Evolutionary conservation across 192 early-diverging fungal genomes (phyloP), one percentile per base, ranked within the genome.

Genomic region (Gamsiella multidivaricata): DNA sequence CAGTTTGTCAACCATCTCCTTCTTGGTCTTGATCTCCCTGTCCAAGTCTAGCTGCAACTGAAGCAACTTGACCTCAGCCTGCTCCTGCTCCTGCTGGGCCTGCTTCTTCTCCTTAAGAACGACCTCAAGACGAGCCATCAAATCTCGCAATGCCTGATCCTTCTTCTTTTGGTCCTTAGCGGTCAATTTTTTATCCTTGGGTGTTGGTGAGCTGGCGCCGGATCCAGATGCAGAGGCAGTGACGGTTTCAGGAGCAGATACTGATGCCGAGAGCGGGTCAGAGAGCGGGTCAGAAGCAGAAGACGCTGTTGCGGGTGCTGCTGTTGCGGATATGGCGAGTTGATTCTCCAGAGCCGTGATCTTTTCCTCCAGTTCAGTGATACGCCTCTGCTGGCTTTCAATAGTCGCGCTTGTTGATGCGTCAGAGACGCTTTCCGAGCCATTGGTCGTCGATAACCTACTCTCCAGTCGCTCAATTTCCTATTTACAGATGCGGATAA

Each of bases 81-180:
- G 59, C 54, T 78, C 74, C 17, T 78, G 74, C 9, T 78, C 74
- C 20, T 64, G 52, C 32, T 78, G 74, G 0, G 65, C 74, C 37
- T 78, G 74, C 34, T 78, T 78, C 54, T 78, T 78, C 41, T 78
- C 74, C 61, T 78, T 78, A 15, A 78, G 51, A 25, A 78, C 74
- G 23, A 29, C 56, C 5, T 78, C 74, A 8, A 78, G 54, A 51
- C 74, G 65, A 36, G 46, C 42, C 74, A 78, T 78, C n/a, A 78
- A 53, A 45, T 78, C 74, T 2, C 74, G 65, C 0, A 78, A 46
- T 2, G 74, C 74, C 20, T 68, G 65, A 43, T 78, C 74, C 28
- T 64, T 78, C 52, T 76, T 76, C 74, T 69, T 78, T 57, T 78
- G 74, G 6, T 78, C 74, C 47, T 78, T 78, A 12, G 39, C 54